Evolutionary conservation across 176 grass and related monocot genomes (phyloP), one percentile per base, ranked within the genome.

Genomic region (Zoysia pacifica): DNA sequence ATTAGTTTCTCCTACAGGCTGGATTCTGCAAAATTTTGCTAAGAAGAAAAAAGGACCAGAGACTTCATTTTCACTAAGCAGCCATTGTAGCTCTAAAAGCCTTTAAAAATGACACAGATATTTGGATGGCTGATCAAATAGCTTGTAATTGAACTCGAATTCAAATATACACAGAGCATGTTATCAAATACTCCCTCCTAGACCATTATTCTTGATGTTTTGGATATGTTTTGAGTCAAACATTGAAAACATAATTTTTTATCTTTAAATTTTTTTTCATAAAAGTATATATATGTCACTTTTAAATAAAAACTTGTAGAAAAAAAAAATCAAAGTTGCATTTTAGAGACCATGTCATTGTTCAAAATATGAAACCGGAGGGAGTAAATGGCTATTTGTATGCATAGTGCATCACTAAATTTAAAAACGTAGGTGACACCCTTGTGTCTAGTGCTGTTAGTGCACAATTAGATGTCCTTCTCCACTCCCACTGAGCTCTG

Each of bases 381-480:
- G 28, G 28, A 28, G 28, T 28, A 28, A 28, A 28, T 28, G 28
- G 28, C n/a, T 28, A 60, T 4, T 54, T 16, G n/a, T 5, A 18
- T 5, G 7, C 28, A 63, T n/a, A 6, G 16, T 16, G n/a, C 45
- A 15, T 15, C 5, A n/a, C 36, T 35, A 3, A 35, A 16, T 1
- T 7, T 63, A 2, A 38, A 79, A 51, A 62, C 7, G 1, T 3
- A 47, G 14, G 35, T 2, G 2, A n/a, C 70, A 37, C 0, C 2
- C 20, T 40, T 5, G 52, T 52, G 6, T 13, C 62, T 18, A n/a
- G 38, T 35, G 45, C 82, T 38, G 50, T 50, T 19, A 46, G 81
- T 15, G 70, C 81, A n/a, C 53, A 83, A 83, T 53, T 20, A 16
- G n/a, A 16, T 35, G 11, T 44, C 45, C 48, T 72, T 58, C 1